Percentiles rank a stretch among this genome's conserved stretches.
These are phyloP conservation scores for Saccharomyces pastorianus DNA, from an alignment of 1,139 yeast genomes.

Conservation along the genomic window DNA sequence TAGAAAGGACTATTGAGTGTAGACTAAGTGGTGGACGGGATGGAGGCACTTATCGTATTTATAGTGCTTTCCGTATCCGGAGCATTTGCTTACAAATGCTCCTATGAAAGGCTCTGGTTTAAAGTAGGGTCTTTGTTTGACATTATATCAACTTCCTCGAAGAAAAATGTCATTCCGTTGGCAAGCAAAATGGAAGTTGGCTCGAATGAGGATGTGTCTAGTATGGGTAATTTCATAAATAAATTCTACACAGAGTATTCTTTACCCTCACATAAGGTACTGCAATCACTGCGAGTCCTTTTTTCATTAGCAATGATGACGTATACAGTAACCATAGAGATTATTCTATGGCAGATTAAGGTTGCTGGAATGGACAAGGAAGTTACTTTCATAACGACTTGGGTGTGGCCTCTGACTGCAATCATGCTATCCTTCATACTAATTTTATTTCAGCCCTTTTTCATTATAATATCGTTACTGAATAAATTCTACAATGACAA, in stretches of 20 bases:
- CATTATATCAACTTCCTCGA: conserved; percentile 4
- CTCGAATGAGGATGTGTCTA: conserved; percentile 1
- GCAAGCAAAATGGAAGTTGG: conserved; percentile 5
- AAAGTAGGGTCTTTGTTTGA: conserved; percentile 15
- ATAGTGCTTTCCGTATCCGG: conserved; percentile 11
- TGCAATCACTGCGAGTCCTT: conserved; percentile 16
- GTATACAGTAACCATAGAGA: conserved; percentile 26
- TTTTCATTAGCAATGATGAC: conserved; percentile 26
- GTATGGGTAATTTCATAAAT: conserved; percentile 16
- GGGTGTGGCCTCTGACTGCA: conserved; percentile 27
- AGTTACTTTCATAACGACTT: conserved; percentile 18
- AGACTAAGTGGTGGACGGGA: conserved; percentile 1
- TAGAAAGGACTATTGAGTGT: neutral
- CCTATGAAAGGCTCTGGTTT: conserved; percentile 14
- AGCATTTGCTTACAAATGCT: conserved; percentile 13
- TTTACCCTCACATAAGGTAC: conserved; percentile 20
- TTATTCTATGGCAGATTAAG: conserved; percentile 29
- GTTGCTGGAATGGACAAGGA: conserved; percentile 18
- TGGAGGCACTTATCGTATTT: conserved; percentile 15
- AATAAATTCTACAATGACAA: conserved; percentile 31
- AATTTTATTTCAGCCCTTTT: conserved; percentile 31
- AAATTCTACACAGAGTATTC: conserved; percentile 28
- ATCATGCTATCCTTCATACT: conserved; percentile 16
- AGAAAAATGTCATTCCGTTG: conserved; percentile 1
- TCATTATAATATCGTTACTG: conserved; percentile 26